A percentile compares a stretch with the other conserved stretches of the same genome.
These are phyloP conservation scores for Plasmopara viticola DNA, from an alignment of 352 stramenopile genomes.

Conservation along the genomic window DNA sequence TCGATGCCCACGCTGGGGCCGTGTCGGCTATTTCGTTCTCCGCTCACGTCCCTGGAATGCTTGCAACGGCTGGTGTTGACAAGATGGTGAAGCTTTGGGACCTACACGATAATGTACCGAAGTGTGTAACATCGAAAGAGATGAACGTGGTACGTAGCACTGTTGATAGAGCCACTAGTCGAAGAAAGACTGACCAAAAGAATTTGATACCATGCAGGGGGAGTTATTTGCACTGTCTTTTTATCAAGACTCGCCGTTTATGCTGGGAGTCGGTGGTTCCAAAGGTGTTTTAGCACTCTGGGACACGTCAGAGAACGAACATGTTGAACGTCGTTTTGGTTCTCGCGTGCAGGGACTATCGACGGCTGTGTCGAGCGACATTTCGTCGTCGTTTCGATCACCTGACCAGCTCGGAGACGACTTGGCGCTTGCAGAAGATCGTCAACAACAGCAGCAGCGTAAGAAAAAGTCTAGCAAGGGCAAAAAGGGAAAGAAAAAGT, in stretches of 20 bases:
- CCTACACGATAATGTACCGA: constrained; percentile 55
- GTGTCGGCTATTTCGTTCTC: constrained; percentile 86
- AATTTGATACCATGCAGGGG: constrained; percentile 38
- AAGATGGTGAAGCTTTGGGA: constrained; percentile 99
- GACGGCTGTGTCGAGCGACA: constrained; percentile 31
- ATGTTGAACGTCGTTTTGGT: constrained; percentile 76
- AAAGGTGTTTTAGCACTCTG: constrained; percentile 86
- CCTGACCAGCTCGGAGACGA: constrained; percentile 73
- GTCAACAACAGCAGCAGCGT: constrained; percentile 33
- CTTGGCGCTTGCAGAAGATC: constrained; percentile 63
- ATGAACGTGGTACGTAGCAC: constrained; percentile 85
- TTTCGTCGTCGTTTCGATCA: constrained; percentile 70
- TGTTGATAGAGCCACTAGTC: constrained; percentile 4
- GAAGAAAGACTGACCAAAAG: constrained; percentile 1
- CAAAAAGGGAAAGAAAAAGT: constrained; percentile 37
- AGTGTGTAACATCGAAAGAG: constrained; percentile 85
- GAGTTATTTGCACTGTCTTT: constrained; percentile 89
- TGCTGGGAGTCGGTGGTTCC: constrained; percentile 86
- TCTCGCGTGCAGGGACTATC: constrained; percentile 47
- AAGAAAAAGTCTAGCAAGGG: constrained; percentile 48
- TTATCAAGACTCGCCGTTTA: constrained; percentile 83
- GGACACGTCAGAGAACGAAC: constrained; percentile 86
- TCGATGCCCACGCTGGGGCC: constrained; percentile 87
- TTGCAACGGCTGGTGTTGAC: constrained; percentile 95
- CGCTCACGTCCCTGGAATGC: constrained; percentile 85